phyloP scores from a whole-genome alignment of 352 stramenopile species.

The Stramenopiles sp. region DNA sequence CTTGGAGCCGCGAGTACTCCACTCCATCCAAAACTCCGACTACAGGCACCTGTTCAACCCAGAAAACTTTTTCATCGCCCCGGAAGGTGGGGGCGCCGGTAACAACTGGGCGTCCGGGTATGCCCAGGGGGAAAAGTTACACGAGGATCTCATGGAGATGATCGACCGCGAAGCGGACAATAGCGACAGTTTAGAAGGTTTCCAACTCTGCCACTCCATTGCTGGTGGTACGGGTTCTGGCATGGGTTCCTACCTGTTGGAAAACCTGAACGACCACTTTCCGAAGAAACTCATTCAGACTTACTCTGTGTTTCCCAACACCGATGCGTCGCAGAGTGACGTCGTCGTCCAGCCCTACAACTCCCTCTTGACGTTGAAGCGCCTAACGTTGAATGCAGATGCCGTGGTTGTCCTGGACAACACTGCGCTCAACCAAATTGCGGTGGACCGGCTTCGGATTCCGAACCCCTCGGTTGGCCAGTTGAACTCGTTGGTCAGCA shows the following conservation, averaged over 20 bases:
- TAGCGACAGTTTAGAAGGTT: slow-evolving; percentile 82
- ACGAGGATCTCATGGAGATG: slow-evolving; percentile 97
- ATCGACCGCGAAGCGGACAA: slow-evolving; percentile 92
- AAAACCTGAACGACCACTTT: slow-evolving; percentile 97
- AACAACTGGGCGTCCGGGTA: slow-evolving; percentile 81
- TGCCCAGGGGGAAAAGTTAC: slow-evolving; percentile 67
- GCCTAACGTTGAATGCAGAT: slow-evolving; percentile 91
- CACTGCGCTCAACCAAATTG: slow-evolving; percentile 89
- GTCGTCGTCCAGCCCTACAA: slow-evolving; percentile 99
- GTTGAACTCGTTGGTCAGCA: slow-evolving; percentile 93
- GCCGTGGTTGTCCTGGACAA: slow-evolving; percentile 98
- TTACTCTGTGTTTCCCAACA: slow-evolving; percentile 52
- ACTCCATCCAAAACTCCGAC: slow-evolving; percentile 63
- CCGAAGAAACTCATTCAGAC: slow-evolving; percentile 99
- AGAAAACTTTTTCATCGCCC: slow-evolving; percentile 86
- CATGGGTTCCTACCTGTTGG: slow-evolving; percentile 97
- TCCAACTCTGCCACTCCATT: slow-evolving; percentile 96
- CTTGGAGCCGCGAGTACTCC: slow-evolving; percentile 81
- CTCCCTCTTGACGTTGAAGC: slow-evolving; percentile 94
- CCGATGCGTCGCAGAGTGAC: slow-evolving; percentile 64
- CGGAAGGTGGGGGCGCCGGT: slow-evolving; percentile 62
- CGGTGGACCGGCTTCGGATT: slow-evolving; percentile 77
- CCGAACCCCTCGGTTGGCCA: slow-evolving; percentile 83
- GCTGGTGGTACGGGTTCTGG: slow-evolving; percentile 91
- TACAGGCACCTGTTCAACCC: slow-evolving; percentile 95